Evolutionary conservation across 176 grass and related monocot species (phyloP).

Genomic region (Oryza glumipatula): DNA sequence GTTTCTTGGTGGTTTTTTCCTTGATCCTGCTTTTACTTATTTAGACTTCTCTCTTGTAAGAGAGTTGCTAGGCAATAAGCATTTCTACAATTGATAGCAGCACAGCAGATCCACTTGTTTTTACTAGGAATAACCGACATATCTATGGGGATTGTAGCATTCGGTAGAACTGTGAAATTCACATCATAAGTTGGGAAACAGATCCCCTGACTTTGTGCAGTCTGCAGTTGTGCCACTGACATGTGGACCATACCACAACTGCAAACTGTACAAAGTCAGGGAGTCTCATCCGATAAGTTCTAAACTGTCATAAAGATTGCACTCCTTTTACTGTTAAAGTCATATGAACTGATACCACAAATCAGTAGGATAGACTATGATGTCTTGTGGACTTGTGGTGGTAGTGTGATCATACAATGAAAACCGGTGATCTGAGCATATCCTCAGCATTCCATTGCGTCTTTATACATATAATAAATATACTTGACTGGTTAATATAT

Average conservation of each 20-base stretch:
- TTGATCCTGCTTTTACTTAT: constrained; percentile 15
- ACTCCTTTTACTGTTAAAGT: background rate
- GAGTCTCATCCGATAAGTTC: too few relatives aligned
- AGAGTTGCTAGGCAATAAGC: background rate
- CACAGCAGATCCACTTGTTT: background rate
- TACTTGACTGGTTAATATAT: background rate
- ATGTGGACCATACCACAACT: too few relatives aligned
- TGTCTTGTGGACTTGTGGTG: background rate
- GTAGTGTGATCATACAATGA: background rate
- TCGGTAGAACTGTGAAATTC: too few relatives aligned
- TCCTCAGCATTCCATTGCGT: background rate
- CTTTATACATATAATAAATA: background rate
- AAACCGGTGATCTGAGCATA: background rate
- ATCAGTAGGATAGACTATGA: background rate
- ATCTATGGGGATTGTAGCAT: too few relatives aligned
- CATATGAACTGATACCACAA: background rate
- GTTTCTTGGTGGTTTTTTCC: constrained; percentile 23
- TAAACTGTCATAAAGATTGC: background rate
- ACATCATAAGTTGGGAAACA: too few relatives aligned
- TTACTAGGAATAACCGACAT: background rate
- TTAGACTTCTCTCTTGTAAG: background rate
- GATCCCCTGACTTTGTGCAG: too few relatives aligned
- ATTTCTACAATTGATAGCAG: background rate
- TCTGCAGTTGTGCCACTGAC: too few relatives aligned
- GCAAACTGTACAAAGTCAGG: too few relatives aligned